Conservation (phyloP, 495 filamentous ascomycete species). For the Podospora conica region DNA sequence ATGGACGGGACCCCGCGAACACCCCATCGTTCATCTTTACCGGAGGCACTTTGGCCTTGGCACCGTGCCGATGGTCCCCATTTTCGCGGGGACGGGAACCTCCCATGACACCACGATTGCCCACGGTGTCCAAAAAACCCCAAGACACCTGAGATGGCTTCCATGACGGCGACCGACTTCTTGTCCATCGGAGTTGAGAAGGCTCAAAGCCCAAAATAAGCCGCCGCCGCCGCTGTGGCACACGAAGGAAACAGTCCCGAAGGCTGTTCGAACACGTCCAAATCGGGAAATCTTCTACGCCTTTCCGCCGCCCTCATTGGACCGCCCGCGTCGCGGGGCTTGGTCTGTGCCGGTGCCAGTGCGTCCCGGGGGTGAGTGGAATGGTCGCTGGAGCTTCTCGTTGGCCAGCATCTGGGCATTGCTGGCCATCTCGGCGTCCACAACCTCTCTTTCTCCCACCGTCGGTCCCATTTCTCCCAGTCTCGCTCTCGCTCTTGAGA, state of each 20-base stretch:
- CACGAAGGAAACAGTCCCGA: neutral
- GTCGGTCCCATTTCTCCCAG: neutral
- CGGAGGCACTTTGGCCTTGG: neutral
- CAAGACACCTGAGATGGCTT: no score
- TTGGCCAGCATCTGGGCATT: neutral
- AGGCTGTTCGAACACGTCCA: conserved; percentile 10
- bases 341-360: conserved; percentile 1
- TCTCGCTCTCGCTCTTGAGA: neutral
- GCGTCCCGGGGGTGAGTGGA: neutral
- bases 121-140: neutral
- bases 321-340: conserved; percentile 12
- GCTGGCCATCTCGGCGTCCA: conserved; percentile 3
- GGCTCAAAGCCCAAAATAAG: neutral
- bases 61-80: neutral
- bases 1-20: neutral
- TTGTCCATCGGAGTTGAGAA: neutral
- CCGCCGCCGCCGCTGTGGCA: neutral
- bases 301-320: conserved; percentile 20
- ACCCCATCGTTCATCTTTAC: neutral
- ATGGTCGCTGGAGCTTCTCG: neutral
- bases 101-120: neutral
- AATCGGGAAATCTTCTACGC: conserved; percentile 19
- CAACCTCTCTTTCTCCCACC: neutral
- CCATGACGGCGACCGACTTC: neutral
- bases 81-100: neutral